phyloP scores from a whole-genome alignment of 176 grass and related monocot genomes.

The Oryza longistaminata region DNA sequence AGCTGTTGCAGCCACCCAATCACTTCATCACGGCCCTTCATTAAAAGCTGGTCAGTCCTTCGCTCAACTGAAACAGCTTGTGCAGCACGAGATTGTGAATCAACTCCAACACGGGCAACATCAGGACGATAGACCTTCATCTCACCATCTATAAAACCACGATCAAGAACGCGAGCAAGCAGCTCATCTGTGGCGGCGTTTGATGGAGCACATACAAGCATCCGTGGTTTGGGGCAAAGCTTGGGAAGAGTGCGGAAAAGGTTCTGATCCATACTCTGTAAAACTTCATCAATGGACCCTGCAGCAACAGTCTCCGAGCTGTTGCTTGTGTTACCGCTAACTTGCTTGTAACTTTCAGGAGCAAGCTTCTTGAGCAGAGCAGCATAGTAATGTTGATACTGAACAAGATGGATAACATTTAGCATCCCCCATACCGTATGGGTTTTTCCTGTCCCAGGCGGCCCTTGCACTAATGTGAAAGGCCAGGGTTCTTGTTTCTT shows the following conservation, averaged over 20 bases:
- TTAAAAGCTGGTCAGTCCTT: constrained; percentile 91
- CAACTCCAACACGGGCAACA: constrained; percentile 98
- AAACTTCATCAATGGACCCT: constrained; percentile 96
- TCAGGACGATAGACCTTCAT: constrained; percentile 99
- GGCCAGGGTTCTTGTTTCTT: constrained; percentile 99
- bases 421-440: constrained; percentile 99
- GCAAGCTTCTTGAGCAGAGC: constrained; percentile 97
- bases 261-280: constrained; percentile 99
- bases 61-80: constrained; percentile 99
- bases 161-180: constrained; percentile 92
- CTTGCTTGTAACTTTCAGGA: constrained; percentile 98
- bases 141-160: constrained; percentile 98
- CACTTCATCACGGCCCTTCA: constrained; percentile 88
- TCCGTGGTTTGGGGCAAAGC: constrained; percentile 96
- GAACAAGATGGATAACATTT: constrained; percentile 99
- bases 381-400: constrained; percentile 98
- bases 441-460: constrained; percentile 95
- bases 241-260: constrained; percentile 91
- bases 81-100: constrained; percentile 92
- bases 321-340: constrained; percentile 48
- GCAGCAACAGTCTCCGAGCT: constrained; percentile 55
- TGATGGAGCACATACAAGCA: constrained; percentile 98
- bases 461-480: constrained; percentile 98
- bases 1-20: constrained; percentile 91
- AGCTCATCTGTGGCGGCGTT: constrained; percentile 97